Evolutionary conservation across 2,329 filamentous ascomycete species (phyloP).

Genomic region (Colletotrichum spinosum): DNA sequence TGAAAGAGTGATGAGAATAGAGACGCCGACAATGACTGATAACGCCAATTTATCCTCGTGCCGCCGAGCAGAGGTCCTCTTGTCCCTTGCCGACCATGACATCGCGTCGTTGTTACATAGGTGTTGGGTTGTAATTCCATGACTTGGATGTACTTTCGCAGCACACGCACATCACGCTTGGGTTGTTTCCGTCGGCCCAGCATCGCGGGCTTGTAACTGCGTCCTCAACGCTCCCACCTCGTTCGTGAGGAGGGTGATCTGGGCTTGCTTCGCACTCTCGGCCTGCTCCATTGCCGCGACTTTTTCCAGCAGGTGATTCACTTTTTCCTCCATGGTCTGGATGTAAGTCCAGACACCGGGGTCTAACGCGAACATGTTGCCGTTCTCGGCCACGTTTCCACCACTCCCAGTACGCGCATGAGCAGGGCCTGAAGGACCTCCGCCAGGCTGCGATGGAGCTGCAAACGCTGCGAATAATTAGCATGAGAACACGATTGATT

Average conservation of each 20-base stretch:
- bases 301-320: constrained; percentile 59
- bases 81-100: constrained; percentile 21
- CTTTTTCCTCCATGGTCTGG: constrained; percentile 73
- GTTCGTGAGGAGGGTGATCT: constrained; percentile 49
- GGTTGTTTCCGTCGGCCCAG: constrained; percentile 21
- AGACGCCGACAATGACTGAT: constrained; percentile 37
- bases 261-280: constrained; percentile 51
- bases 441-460: constrained; percentile 40
- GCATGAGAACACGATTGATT: background rate
- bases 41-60: constrained; percentile 37
- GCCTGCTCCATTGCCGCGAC: constrained; percentile 52
- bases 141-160: constrained; percentile 14
- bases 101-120: constrained; percentile 39
- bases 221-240: constrained; percentile 49
- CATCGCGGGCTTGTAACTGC: constrained; percentile 44
- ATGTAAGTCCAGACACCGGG: constrained; percentile 79
- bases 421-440: constrained; percentile 36
- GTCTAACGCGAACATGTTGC: constrained; percentile 74
- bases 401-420: constrained; percentile 59
- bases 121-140: constrained; percentile 25
- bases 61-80: constrained; percentile 20
- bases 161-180: constrained; percentile 28
- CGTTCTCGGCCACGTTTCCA: constrained; percentile 69
- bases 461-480: constrained; percentile 29
- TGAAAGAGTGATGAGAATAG: constrained; percentile 35